These are phyloP conservation scores for Cercospora sojina DNA, from an alignment of 2,329 filamentous ascomycete species.

Conservation along the genomic window DNA sequence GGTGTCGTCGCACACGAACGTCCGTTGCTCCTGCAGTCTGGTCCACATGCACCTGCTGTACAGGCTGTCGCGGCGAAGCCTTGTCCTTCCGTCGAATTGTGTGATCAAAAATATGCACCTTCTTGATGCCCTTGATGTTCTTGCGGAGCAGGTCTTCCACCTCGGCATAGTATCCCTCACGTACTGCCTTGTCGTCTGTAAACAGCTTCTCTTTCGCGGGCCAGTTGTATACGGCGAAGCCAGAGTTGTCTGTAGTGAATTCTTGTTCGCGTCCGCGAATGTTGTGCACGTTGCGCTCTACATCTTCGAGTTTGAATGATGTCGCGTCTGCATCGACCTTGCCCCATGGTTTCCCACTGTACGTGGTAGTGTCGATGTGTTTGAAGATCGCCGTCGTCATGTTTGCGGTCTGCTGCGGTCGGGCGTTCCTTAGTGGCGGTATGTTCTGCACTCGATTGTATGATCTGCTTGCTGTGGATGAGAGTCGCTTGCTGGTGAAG, in stretches of 20 bases:
- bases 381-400: conserved; percentile 62
- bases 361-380: conserved; percentile 59
- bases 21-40: conserved; percentile 65
- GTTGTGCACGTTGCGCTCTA: conserved; percentile 53
- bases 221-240: conserved; percentile 57
- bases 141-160: conserved; percentile 58
- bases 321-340: conserved; percentile 62
- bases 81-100: conserved; percentile 61
- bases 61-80: conserved; percentile 60
- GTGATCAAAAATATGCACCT: conserved; percentile 70
- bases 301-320: conserved; percentile 53
- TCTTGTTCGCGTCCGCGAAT: conserved; percentile 52
- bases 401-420: conserved; percentile 29
- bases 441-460: not conserved
- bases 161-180: conserved; percentile 60
- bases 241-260: conserved; percentile 58
- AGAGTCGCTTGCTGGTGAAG: not conserved
- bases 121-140: conserved; percentile 57
- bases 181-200: conserved; percentile 56
- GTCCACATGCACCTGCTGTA: conserved; percentile 70
- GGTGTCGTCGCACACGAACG: conserved; percentile 61
- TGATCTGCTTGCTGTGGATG: not conserved
- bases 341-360: conserved; percentile 56
- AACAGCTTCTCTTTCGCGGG: conserved; percentile 58
- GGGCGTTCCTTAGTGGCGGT: not conserved